These are phyloP conservation scores for Phytopythium cucurbitacearum DNA, from an alignment of 352 stramenopile genomes.

Conservation along the genomic window DNA sequence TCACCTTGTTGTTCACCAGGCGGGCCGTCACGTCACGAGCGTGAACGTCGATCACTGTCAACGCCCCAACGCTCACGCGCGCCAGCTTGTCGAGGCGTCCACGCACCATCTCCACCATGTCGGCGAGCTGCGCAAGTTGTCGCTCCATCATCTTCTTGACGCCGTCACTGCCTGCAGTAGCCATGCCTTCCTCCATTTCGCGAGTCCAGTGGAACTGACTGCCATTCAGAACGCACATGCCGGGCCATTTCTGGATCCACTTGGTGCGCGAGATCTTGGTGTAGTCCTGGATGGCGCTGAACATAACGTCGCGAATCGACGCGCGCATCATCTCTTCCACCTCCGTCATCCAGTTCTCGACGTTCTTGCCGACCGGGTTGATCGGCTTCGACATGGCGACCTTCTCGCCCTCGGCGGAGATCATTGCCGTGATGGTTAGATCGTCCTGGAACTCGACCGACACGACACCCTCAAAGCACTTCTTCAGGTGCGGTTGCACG, in stretches of 20 bases:
- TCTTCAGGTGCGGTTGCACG: slow-evolving; percentile 92
- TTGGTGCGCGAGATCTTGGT: slow-evolving; percentile 70
- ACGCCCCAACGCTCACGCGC: slow-evolving; percentile 84
- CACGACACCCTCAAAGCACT: slow-evolving; percentile 93
- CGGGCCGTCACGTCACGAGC: slow-evolving; percentile 93
- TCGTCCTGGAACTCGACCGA: slow-evolving; percentile 87
- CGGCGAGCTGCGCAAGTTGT: slow-evolving; percentile 86
- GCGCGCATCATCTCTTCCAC: slow-evolving; percentile 93
- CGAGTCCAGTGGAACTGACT: slow-evolving; percentile 94
- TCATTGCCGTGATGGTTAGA: slow-evolving; percentile 90
- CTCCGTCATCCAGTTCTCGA: slow-evolving; percentile 93
- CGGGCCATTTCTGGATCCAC: slow-evolving; percentile 93
- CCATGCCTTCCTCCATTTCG: slow-evolving; percentile 87
- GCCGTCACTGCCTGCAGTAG: slow-evolving; percentile 64
- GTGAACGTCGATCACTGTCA: slow-evolving; percentile 96
- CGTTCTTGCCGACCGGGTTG: slow-evolving; percentile 89
- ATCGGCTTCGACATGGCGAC: slow-evolving; percentile 79
- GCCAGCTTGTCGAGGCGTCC: slow-evolving; percentile 86
- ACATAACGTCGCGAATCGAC: slow-evolving; percentile 87
- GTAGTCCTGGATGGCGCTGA: slow-evolving; percentile 87
- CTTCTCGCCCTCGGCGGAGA: slow-evolving; percentile 89
- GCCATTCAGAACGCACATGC: slow-evolving; percentile 89
- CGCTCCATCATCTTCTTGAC: slow-evolving; percentile 76
- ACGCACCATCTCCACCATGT: slow-evolving; percentile 92
- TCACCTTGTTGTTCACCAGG: slow-evolving; percentile 86